Conservation (phyloP, 2,329 filamentous ascomycete genomes). For the Chaetomium globosum region DNA sequence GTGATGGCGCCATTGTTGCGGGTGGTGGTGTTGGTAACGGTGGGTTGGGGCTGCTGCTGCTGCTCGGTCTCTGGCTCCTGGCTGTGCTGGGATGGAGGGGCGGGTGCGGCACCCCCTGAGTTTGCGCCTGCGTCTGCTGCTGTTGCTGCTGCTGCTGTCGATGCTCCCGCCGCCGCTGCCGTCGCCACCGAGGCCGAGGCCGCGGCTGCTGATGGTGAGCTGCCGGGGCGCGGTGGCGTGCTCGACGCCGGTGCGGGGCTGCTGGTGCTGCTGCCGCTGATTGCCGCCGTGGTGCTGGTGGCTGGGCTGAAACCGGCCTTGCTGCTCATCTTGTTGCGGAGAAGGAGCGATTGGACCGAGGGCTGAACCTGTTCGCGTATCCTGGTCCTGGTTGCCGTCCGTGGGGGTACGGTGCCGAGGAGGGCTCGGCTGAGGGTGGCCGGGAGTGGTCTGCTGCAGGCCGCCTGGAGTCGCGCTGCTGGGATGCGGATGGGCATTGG, state of each 20-base stretch:
- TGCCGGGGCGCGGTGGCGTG: constrained; percentile 35
- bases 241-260: constrained; percentile 29
- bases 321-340: constrained; percentile 6
- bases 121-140: neutral
- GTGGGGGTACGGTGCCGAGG: constrained; percentile 14
- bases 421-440: constrained; percentile 8
- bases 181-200: too few relatives aligned
- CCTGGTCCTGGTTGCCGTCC: neutral
- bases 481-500: constrained; percentile 25
- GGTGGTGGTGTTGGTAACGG: neutral
- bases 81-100: neutral
- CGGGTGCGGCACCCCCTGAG: constrained; percentile 21
- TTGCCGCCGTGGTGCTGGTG: neutral
- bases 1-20: neutral
- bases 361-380: neutral
- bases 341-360: neutral
- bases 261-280: neutral
- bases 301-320: constrained; percentile 4
- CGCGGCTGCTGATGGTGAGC: constrained; percentile 28
- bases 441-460: neutral
- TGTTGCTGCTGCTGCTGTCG: constrained; percentile 1
- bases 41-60: neutral
- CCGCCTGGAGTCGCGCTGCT: constrained; percentile 7
- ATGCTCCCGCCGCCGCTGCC: neutral
- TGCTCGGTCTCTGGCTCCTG: neutral